phyloP scores from a whole-genome alignment of 805 yeast genomes.

The Grigorovia humatica region DNA sequence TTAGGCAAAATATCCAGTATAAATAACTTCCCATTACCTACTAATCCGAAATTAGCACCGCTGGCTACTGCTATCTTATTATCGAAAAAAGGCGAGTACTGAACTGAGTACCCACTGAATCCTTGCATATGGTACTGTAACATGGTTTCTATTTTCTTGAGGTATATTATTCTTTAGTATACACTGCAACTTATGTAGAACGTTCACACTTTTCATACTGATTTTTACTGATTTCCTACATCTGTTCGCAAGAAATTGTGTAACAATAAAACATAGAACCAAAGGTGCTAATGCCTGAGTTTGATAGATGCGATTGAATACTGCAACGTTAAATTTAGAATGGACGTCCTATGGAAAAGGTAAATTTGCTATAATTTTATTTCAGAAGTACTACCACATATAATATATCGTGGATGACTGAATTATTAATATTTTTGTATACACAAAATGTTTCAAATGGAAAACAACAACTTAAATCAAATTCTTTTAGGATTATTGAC shows the following conservation, averaged over 20 bases:
- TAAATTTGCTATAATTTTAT: no score
- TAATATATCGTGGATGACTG: no score
- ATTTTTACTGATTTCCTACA: background rate
- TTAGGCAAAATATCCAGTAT: constrained; percentile 55
- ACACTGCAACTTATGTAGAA: background rate
- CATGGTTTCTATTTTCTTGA: constrained; percentile 29
- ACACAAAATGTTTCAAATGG: no score
- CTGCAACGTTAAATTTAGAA: no score
- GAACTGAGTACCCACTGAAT: constrained; percentile 76
- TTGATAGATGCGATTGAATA: no score
- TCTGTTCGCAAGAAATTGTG: background rate
- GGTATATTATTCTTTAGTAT: background rate
- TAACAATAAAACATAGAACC: no score
- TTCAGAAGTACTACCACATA: no score
- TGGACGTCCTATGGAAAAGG: no score
- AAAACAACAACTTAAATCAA: no score
- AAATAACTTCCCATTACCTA: constrained; percentile 81
- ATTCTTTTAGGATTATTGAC: no score
- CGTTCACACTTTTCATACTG: background rate
- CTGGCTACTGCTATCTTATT: constrained; percentile 83
- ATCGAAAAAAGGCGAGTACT: constrained; percentile 87
- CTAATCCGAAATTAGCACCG: constrained; percentile 86
- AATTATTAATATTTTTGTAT: no score
- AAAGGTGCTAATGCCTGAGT: no score
- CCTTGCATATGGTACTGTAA: constrained; percentile 65